phyloP scores from a whole-genome alignment of 345 rosid species.

The Eucalyptus dawsonii region DNA sequence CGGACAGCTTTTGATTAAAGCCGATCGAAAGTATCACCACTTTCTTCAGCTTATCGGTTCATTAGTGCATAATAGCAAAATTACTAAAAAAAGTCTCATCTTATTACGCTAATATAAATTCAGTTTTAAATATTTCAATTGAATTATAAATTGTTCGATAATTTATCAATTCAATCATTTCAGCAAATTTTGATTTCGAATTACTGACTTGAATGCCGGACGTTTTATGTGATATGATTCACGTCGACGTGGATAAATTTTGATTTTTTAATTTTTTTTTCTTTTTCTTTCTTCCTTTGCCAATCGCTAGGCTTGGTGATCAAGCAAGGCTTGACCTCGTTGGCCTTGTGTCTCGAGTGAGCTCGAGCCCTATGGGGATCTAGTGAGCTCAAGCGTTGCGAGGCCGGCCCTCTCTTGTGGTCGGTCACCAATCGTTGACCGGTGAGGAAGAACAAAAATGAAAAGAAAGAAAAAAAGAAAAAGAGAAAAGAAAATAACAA shows the following conservation, averaged over 20 bases:
- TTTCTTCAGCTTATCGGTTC: background rate
- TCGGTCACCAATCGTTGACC: rapidly evolving
- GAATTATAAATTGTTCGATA: no score
- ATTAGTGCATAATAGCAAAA: background rate
- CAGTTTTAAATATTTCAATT: rapidly evolving
- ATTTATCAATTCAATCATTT: no score
- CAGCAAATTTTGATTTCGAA: rapidly evolving
- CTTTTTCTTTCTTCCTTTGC: background rate
- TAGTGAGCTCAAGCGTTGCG: no score
- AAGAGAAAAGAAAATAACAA: rapidly evolving
- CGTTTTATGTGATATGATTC: no score
- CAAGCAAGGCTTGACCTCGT: no score
- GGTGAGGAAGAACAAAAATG: background rate
- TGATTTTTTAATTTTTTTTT: no score
- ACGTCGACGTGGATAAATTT: rapidly evolving
- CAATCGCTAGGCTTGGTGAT: rapidly evolving
- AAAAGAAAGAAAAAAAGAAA: no score
- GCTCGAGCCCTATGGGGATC: no score
- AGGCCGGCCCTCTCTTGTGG: background rate
- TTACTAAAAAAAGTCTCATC: no score
- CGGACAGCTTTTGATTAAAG: background rate
- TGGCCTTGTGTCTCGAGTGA: no score
- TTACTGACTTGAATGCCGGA: rapidly evolving
- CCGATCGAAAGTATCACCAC: background rate
- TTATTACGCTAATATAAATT: no score